These are phyloP conservation scores for Suillus brevipes DNA, from an alignment of 768 basidiomycete genomes.

Conservation along the genomic window DNA sequence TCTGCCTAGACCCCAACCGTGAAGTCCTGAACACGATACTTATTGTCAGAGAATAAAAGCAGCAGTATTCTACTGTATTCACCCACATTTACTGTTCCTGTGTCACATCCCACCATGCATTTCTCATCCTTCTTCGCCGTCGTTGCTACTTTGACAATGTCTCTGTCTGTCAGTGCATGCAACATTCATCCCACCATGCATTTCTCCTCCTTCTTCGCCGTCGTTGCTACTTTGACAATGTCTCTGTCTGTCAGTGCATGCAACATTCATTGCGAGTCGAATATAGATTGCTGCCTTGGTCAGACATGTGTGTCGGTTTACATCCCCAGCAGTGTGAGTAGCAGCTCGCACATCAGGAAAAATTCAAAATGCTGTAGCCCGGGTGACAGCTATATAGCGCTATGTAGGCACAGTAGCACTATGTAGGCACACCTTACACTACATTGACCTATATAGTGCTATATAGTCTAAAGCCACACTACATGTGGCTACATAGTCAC, in stretches of 20 bases:
- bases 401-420: too few species aligned
- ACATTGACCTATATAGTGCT: too few species aligned
- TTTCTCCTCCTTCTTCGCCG: background rate
- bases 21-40: background rate
- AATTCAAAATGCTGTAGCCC: too few species aligned
- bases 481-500: too few species aligned
- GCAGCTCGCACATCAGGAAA: too few species aligned
- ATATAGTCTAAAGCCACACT: too few species aligned
- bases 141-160: background rate
- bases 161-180: background rate
- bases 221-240: background rate
- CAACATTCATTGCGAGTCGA: accelerated
- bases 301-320: background rate
- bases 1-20: background rate
- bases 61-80: background rate
- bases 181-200: background rate
- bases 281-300: background rate
- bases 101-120: background rate
- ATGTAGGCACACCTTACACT: too few species aligned
- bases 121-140: background rate
- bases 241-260: background rate
- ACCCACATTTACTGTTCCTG: background rate
- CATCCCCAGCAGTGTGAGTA: background rate
- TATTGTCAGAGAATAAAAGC: background rate
- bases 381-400: too few species aligned